Evolutionary conservation across 805 yeast genomes (phyloP), one percentile per base, ranked within the genome.

Genomic region (Yamadazyma takamatsuzukensis): DNA sequence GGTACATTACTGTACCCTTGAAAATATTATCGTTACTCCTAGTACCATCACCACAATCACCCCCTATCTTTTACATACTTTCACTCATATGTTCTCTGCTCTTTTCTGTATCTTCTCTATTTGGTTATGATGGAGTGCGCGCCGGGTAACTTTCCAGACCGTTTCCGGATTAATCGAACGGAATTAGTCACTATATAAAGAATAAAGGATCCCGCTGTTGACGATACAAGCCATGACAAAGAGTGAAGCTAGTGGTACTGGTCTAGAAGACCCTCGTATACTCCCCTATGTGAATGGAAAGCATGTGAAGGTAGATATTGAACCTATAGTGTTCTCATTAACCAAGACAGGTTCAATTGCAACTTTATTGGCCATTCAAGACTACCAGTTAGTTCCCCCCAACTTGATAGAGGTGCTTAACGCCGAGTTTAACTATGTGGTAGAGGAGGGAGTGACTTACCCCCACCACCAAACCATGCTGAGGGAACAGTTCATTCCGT

Each of bases 371-470:
- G 88, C 89, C 2, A 66, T 80, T 27, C 73, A 75, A 40, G 55
- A 67, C 7, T 35, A 63, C 2, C 43, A 51, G 1, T 69, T 68
- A 15, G 56, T 83, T 5, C 88, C 94, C 0, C 44, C 39, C 1
- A 54, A 59, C 0, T 57, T 87, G 15, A 39, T 80, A 4, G 54
- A 63, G 1, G 68, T 54, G 24, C 47, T 84, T 41, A 64, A 55
- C 35, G 51, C 58, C 3, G 73, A 76, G 37, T 75, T 83, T 62
- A 84, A 83, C 53, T 46, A 52, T 11, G 86, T 83, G 34, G 69
- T 88, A 5, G 83, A 72, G 21, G 75, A 68, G 26, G 97, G 97
- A 4, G 58, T 63, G 22, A 86, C 96, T 0, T 87, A 88, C 45
- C 94, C 96, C 0, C 66, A 75, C 39, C 58, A 62, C 15, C 56